A percentile compares a stretch with the other conserved stretches of the same genome.
Conservation (phyloP, 106 monocot species). For the Cymbidium sinense region DNA sequence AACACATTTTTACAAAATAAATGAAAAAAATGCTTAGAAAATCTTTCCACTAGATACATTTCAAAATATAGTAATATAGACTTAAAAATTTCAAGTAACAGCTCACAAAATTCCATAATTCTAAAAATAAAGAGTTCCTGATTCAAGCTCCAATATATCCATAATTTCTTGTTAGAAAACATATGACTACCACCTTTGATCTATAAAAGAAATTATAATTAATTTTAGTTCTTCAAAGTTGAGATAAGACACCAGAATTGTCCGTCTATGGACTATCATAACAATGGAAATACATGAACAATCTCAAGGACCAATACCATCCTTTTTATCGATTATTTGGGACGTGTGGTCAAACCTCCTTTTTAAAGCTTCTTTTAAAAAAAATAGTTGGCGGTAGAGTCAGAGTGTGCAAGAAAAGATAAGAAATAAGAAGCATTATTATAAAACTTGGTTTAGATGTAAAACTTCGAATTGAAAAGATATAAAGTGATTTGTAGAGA, state of each 20-base stretch:
- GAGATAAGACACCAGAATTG: not conserved
- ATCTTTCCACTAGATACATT: not conserved
- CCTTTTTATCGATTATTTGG: not conserved
- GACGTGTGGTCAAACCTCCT: not conserved
- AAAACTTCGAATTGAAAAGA: too few species aligned
- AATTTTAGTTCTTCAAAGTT: not conserved
- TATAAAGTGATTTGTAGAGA: too few species aligned
- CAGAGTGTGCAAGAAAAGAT: too few species aligned
- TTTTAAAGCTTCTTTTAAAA: too few species aligned
- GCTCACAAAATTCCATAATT: not conserved
- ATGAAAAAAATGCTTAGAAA: not conserved
- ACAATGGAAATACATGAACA: not conserved
- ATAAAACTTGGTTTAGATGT: too few species aligned
- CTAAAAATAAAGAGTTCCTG: not conserved
- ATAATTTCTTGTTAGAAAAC: not conserved
- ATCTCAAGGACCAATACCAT: not conserved
- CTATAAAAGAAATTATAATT: not conserved
- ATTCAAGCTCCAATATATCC: not conserved
- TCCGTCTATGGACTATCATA: not conserved
- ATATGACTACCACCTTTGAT: not conserved
- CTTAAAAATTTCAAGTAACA: not conserved
- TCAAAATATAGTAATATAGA: not conserved
- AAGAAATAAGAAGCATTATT: too few species aligned
- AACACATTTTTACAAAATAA: not conserved
- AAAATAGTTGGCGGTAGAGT: too few species aligned